Base-by-base conservation (phyloP, 2,329 filamentous ascomycete species). In the Drechmeria coniospora region DNA sequence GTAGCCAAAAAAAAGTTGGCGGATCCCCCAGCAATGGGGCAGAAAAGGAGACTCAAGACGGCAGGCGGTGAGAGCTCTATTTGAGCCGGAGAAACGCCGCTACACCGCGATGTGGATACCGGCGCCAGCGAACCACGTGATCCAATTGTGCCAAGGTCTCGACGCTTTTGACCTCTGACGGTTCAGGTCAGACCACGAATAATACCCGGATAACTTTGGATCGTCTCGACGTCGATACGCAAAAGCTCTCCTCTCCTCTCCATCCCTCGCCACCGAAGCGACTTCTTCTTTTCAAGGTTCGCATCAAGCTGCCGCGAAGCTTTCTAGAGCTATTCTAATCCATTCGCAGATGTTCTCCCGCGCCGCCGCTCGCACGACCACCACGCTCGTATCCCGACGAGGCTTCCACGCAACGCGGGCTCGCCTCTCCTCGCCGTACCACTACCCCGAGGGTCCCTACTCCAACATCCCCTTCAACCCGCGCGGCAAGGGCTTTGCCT, bases 401-500 rank as follows among this genome's bases (percentile, higher is more conserved):
- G 83, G 79, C 63, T 94, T 98, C 78, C 79, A 84, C 59, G 74
- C 82, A 50, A 92, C 87, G 55, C 81, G 82, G 51, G 61, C 79
- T 54, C 83, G 81, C 57, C 63, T 92, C 54, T 72, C 68, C 47
- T 92, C 82, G 54, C 86, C 86, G 39, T 94, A 92, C 77, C 90
- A 98, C 70, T 98, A 98, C 68, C 79, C 87, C 46, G 87, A 95
- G 67, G 90, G 87, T 41, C 81, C 87, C 50, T 79, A 83, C 61
- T 77, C 70, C 67, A 95, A 94, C 72, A 62, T 98, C 42, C 90
- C 90, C 42, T 98, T 98, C 75, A 92, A 98, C 70, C 80, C 90
- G 43, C 68, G 82, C 63, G 87, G 76, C 53, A 81, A 75, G 62
- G 79, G 68, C 63, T 98, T 98, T 56, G 71, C 64, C 41, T 37